A percentile compares a stretch with the other conserved stretches of the same genome.
These are phyloP conservation scores for Paragyromitra xinjiangensis DNA, from an alignment of 495 filamentous ascomycete genomes.

Conservation along the genomic window DNA sequence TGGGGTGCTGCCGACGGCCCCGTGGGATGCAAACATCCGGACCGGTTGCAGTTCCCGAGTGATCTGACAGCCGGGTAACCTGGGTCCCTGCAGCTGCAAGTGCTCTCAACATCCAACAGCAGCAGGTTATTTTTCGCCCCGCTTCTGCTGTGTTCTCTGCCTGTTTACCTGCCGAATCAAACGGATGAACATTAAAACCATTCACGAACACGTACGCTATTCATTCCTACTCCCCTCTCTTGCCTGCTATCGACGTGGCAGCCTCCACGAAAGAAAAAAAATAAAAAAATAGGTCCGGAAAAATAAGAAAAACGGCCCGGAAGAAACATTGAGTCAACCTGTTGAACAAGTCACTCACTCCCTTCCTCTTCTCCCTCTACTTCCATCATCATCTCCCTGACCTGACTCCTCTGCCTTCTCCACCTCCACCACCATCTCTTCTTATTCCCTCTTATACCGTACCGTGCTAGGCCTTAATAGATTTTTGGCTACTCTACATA, in stretches of 20 bases:
- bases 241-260: slow-evolving; percentile 44
- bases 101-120: slow-evolving; percentile 24
- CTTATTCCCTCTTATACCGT: neutral
- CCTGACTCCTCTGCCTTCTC: neutral
- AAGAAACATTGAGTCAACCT: slow-evolving; percentile 47
- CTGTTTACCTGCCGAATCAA: slow-evolving; percentile 45
- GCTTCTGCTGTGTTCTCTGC: slow-evolving; percentile 37
- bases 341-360: slow-evolving; percentile 38
- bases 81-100: slow-evolving; percentile 21
- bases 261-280: slow-evolving; percentile 10
- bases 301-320: slow-evolving; percentile 40
- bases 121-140: slow-evolving; percentile 27
- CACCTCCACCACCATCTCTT: neutral
- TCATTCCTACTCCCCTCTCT: slow-evolving; percentile 16
- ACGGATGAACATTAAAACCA: slow-evolving; percentile 22
- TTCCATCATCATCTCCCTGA: neutral
- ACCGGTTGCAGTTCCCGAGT: slow-evolving; percentile 11
- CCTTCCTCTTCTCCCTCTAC: neutral
- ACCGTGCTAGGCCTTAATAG: slow-evolving; percentile 13
- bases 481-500: slow-evolving; percentile 6
- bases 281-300: slow-evolving; percentile 23
- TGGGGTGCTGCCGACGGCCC: neutral
- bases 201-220: slow-evolving; percentile 45
- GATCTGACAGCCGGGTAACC: slow-evolving; percentile 35
- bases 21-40: slow-evolving; percentile 10